A percentile compares a stretch with the other conserved stretches of the same genome.
Evolutionary conservation across 2,329 filamentous ascomycete genomes (phyloP).

Genomic region (Stagonosporopsis rhizophila): DNA sequence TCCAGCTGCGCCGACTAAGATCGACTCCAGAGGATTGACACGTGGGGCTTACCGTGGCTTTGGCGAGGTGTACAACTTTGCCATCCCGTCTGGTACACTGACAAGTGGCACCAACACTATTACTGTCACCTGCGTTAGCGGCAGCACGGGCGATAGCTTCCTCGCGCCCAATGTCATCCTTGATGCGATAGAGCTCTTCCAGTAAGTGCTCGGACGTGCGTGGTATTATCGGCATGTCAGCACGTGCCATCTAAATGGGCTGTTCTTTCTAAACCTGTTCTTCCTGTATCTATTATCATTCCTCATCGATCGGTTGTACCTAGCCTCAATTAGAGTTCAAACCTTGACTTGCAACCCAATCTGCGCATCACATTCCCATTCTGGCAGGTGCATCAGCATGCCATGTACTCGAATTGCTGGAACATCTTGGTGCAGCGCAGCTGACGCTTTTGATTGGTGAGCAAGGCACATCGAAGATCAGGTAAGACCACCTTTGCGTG

Average conservation of each 20-base stretch:
- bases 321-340: neutral
- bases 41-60: slow-evolving; percentile 69
- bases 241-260: neutral
- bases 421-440: neutral
- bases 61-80: slow-evolving; percentile 69
- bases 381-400: neutral
- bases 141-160: slow-evolving; percentile 62
- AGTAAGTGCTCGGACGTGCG: slow-evolving; percentile 15
- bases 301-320: neutral
- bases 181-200: slow-evolving; percentile 46
- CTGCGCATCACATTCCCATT: too few relatives aligned
- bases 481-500: neutral
- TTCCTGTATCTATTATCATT: slow-evolving; percentile 3
- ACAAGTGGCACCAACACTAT: slow-evolving; percentile 68
- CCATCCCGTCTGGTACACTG: slow-evolving; percentile 66
- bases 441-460: slow-evolving; percentile 9
- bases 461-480: neutral
- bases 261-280: neutral
- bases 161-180: slow-evolving; percentile 63
- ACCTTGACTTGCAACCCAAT: neutral
- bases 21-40: slow-evolving; percentile 70
- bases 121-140: slow-evolving; percentile 65
- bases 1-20: slow-evolving; percentile 65
- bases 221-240: neutral
- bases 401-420: neutral